phyloP scores from a whole-genome alignment of 2,329 filamentous ascomycete genomes.

The Truncatella angustata region DNA sequence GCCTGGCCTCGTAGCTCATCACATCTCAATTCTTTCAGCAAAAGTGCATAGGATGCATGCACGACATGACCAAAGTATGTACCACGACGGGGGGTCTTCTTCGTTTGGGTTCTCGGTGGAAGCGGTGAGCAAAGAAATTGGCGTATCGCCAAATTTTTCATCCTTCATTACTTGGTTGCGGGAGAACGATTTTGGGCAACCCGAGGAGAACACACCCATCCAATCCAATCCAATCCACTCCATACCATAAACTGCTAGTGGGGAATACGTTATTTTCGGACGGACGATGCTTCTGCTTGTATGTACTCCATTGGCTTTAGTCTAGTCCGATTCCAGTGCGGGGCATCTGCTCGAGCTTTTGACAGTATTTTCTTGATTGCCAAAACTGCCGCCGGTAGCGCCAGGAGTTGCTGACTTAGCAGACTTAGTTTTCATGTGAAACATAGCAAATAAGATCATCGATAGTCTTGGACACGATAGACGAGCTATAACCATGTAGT shows the following conservation, averaged over 20 bases:
- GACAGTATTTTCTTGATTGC: neutral
- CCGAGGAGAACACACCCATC: neutral
- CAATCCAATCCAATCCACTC: neutral
- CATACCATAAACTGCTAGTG: neutral
- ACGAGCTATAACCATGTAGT: neutral
- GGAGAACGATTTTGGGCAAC: constrained; percentile 4
- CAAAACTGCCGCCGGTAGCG: neutral
- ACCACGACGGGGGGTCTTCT: too few relatives aligned
- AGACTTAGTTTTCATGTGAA: too few relatives aligned
- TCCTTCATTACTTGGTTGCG: neutral
- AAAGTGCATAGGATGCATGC: neutral
- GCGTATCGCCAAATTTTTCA: neutral
- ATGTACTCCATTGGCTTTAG: too few relatives aligned
- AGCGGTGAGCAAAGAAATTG: constrained; percentile 2
- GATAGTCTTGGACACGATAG: too few relatives aligned
- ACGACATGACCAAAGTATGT: neutral
- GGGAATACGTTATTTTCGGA: constrained; percentile 2
- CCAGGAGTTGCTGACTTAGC: neutral
- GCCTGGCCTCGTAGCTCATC: too few relatives aligned
- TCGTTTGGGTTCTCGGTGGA: neutral
- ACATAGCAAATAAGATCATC: neutral
- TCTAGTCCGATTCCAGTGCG: neutral
- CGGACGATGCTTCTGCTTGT: neutral
- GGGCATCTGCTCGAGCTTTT: neutral
- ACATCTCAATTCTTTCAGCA: neutral